A percentile compares a stretch with the other conserved stretches of the same genome.
Evolutionary conservation across 805 yeast species (phyloP).

Genomic region (Candida morakotiae): DNA sequence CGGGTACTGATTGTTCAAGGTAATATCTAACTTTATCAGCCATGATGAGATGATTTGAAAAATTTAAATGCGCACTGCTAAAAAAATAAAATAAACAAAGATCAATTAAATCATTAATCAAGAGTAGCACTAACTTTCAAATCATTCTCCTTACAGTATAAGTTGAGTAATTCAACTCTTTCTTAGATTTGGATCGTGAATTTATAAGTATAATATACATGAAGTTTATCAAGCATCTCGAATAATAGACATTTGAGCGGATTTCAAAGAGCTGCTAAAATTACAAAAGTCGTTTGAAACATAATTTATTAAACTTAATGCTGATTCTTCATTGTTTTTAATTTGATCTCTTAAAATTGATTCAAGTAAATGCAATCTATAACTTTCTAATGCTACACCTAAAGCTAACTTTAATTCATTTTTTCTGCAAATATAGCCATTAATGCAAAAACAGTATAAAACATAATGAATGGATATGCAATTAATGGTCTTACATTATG

Average conservation of each 20-base stretch:
- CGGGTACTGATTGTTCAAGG: conserved; percentile 77
- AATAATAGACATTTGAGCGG: too few relatives aligned
- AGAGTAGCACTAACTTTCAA: too few relatives aligned
- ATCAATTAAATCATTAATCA: background rate
- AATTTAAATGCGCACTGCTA: conserved; percentile 1
- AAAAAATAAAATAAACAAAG: background rate
- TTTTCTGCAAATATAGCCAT: conserved; percentile 82
- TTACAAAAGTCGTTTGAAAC: too few relatives aligned
- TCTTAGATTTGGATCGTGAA: too few relatives aligned
- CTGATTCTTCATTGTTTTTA: conserved; percentile 44
- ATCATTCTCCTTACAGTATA: too few relatives aligned
- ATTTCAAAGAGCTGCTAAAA: too few relatives aligned
- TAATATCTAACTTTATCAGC: conserved; percentile 47
- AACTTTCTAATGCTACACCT: conserved; percentile 88
- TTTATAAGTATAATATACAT: too few relatives aligned
- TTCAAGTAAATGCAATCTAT: conserved; percentile 76
- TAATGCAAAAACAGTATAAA: conserved; percentile 89
- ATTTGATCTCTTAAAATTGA: conserved; percentile 44
- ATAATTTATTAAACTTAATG: conserved; percentile 60
- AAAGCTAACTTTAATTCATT: conserved; percentile 78
- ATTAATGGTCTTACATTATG: conserved; percentile 83
- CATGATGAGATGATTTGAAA: conserved; percentile 18
- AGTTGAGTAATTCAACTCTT: too few relatives aligned
- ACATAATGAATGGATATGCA: conserved; percentile 88
- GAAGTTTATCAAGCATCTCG: too few relatives aligned